Evolutionary conservation across 2,329 filamentous ascomycete genomes (phyloP).

Genomic region (Verticillium klebahnii): DNA sequence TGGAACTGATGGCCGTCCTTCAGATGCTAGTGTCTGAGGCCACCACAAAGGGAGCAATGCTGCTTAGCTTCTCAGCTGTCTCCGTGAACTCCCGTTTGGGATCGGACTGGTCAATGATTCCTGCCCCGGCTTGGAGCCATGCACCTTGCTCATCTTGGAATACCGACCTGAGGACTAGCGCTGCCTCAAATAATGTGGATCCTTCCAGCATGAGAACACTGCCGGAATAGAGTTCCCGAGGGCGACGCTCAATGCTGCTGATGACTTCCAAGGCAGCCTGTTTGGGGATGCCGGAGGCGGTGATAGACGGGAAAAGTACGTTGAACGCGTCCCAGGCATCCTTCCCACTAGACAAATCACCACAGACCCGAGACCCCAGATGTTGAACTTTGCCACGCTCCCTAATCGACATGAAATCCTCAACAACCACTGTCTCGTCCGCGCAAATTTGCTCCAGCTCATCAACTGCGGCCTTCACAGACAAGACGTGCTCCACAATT

Average conservation of each 20-base stretch:
- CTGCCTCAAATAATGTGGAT: conserved; percentile 9
- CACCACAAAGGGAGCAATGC: neutral
- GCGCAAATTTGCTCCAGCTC: conserved; percentile 12
- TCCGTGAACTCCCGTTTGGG: conserved; percentile 14
- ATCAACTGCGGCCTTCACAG: conserved; percentile 10
- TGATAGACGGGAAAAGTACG: conserved; percentile 16
- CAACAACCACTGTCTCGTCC: conserved; percentile 8
- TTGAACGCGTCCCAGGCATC: conserved; percentile 14
- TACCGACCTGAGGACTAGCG: conserved; percentile 3
- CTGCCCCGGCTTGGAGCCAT: conserved; percentile 13
- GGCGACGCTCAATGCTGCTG: conserved; percentile 7
- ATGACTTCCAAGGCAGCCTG: conserved; percentile 8
- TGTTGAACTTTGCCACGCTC: conserved; percentile 14
- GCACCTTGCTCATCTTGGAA: neutral
- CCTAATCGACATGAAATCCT: conserved; percentile 13
- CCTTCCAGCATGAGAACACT: conserved; percentile 10
- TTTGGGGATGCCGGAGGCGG: conserved; percentile 15
- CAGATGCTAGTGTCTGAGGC: neutral
- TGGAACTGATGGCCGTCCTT: too few species aligned
- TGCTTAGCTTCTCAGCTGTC: conserved; percentile 12
- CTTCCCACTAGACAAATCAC: conserved; percentile 4
- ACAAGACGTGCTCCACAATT: conserved; percentile 13
- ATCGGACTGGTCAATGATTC: conserved; percentile 10
- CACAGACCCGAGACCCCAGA: conserved; percentile 13
- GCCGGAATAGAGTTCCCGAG: conserved; percentile 14